Evolutionary conservation across 2,329 filamentous ascomycete genomes (phyloP).

Genomic region (Fusarium annulatum): DNA sequence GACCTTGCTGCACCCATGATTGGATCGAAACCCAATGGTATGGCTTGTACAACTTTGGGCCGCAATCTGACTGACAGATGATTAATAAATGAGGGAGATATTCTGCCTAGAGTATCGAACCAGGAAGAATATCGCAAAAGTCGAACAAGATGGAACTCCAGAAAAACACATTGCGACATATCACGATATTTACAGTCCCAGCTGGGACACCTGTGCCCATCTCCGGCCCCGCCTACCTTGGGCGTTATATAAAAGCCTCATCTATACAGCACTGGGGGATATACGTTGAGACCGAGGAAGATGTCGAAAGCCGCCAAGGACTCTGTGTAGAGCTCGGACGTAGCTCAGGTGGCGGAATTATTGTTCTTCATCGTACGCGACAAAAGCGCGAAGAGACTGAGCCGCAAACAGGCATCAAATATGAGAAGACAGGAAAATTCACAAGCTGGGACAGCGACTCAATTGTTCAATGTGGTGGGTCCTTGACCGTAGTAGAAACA

Average conservation of each 20-base stretch:
- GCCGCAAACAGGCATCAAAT: not conserved
- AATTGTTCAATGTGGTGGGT: not conserved
- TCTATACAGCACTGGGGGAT: not conserved
- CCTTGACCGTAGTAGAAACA: accelerated
- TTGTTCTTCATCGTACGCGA: not conserved
- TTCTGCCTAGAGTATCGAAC: not conserved
- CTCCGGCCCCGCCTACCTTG: not conserved
- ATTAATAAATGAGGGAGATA: not conserved
- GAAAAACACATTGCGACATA: not conserved
- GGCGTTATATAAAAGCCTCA: not conserved
- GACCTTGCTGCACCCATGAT: not conserved
- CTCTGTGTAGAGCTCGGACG: not conserved
- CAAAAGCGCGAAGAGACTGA: not conserved
- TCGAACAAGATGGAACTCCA: not conserved
- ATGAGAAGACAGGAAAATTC: not conserved
- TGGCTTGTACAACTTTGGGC: not conserved
- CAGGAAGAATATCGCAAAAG: accelerated
- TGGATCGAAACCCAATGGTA: not conserved
- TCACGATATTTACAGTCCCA: not conserved
- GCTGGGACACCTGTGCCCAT: not conserved
- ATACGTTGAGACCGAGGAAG: not conserved
- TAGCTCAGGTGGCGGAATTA: not conserved
- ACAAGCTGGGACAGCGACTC: not conserved
- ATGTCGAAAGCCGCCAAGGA: not conserved
- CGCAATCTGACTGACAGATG: not conserved